Conservation (phyloP, 345 rosid species). For the Murraya koenigii region DNA sequence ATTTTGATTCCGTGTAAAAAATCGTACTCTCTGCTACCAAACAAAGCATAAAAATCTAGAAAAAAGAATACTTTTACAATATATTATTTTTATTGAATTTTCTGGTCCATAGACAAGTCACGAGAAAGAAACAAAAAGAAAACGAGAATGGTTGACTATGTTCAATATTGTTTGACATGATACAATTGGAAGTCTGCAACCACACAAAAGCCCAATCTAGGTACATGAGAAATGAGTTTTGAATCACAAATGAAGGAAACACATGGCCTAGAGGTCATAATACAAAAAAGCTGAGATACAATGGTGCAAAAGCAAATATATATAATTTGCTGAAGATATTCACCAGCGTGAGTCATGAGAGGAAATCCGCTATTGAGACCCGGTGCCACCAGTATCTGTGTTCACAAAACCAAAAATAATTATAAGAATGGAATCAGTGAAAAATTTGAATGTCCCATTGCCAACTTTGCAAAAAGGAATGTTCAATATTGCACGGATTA, state of each 20-base stretch:
- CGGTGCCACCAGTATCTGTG: background rate
- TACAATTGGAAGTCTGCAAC: background rate
- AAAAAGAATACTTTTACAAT: too few species aligned
- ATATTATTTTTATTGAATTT: too few species aligned
- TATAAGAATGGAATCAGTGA: background rate
- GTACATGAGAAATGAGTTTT: background rate
- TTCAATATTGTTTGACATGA: background rate
- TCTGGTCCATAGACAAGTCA: too few species aligned
- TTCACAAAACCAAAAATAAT: slow-evolving; percentile 1
- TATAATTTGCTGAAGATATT: background rate
- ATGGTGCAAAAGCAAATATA: background rate
- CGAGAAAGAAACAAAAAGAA: background rate
- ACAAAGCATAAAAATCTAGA: too few species aligned
- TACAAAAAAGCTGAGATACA: background rate
- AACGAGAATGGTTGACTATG: background rate
- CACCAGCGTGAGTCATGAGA: background rate
- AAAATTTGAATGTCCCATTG: background rate
- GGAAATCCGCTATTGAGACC: background rate
- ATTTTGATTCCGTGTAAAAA: too few species aligned
- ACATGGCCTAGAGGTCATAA: background rate
- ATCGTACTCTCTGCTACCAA: too few species aligned
- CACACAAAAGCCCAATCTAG: background rate
- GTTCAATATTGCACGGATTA: background rate
- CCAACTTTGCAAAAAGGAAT: background rate
- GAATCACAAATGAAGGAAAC: background rate